Evolutionary conservation across 768 basidiomycete species (phyloP).

Genomic region (Mycena pura): DNA sequence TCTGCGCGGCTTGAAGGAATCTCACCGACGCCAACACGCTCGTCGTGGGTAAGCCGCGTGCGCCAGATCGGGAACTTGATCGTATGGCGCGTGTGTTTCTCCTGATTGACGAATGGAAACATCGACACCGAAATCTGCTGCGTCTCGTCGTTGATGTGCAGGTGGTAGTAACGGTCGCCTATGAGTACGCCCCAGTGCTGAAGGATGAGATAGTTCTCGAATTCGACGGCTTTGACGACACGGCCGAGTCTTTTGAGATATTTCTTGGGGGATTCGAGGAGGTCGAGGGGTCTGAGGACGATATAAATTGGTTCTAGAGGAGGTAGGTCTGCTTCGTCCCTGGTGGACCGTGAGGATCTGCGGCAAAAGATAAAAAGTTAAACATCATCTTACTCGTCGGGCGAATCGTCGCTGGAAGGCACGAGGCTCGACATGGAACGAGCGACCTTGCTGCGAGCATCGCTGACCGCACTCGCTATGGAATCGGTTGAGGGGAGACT

Average conservation of each 20-base stretch:
- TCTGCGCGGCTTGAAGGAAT: too few relatives aligned
- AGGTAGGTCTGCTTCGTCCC: constrained; percentile 10
- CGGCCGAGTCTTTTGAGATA: constrained; percentile 15
- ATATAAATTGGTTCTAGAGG: constrained; percentile 25
- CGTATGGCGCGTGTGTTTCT: constrained; percentile 13
- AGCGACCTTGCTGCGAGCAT: constrained; percentile 4
- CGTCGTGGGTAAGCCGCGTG: constrained; percentile 20
- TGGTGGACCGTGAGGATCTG: constrained; percentile 5
- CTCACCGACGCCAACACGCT: constrained; percentile 22
- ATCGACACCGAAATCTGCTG: constrained; percentile 22
- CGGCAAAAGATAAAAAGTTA: background rate
- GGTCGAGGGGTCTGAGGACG: constrained; percentile 25
- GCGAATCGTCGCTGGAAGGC: background rate
- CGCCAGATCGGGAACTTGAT: constrained; percentile 27
- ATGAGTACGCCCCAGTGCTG: constrained; percentile 29
- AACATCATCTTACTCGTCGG: constrained; percentile 6
- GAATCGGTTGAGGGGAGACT: constrained; percentile 9
- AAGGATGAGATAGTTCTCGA: constrained; percentile 23
- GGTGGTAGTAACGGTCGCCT: constrained; percentile 25
- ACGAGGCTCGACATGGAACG: constrained; percentile 2
- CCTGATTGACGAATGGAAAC: constrained; percentile 13
- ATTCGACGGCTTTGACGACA: constrained; percentile 24
- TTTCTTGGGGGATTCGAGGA: constrained; percentile 17
- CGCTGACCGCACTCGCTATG: background rate
- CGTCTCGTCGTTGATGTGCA: constrained; percentile 24